A percentile compares a stretch with the other conserved stretches of the same genome.
These are phyloP conservation scores for Fusarium mexicanum DNA, from an alignment of 2,329 filamentous ascomycete genomes.

Conservation along the genomic window DNA sequence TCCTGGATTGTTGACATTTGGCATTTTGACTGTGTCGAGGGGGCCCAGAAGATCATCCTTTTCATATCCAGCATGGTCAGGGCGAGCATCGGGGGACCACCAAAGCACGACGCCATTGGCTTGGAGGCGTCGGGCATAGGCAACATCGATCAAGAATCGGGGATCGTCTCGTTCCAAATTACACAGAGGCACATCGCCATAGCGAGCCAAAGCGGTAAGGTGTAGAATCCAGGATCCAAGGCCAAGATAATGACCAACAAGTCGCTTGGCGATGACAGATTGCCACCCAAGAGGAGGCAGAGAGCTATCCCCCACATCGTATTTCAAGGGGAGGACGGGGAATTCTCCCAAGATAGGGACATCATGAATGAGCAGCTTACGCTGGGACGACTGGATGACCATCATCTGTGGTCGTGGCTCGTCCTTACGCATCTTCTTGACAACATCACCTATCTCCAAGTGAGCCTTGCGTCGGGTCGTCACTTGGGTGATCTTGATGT, in stretches of 20 bases:
- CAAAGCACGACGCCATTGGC: slow-evolving; percentile 94
- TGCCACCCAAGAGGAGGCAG: slow-evolving; percentile 96
- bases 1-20: slow-evolving; percentile 89
- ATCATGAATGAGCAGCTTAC: slow-evolving; percentile 82
- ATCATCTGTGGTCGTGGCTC: slow-evolving; percentile 83
- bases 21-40: slow-evolving; percentile 90
- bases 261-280: slow-evolving; percentile 81
- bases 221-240: slow-evolving; percentile 94
- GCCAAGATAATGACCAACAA: slow-evolving; percentile 90
- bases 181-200: slow-evolving; percentile 93
- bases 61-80: slow-evolving; percentile 96
- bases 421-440: slow-evolving; percentile 91
- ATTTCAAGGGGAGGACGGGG: slow-evolving; percentile 81
- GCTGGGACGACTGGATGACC: slow-evolving; percentile 90
- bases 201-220: slow-evolving; percentile 85
- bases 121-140: slow-evolving; percentile 89
- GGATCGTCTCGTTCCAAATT: slow-evolving; percentile 96
- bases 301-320: slow-evolving; percentile 85
- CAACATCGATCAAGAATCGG: slow-evolving; percentile 92
- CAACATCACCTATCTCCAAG: slow-evolving; percentile 84
- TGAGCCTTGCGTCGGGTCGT: slow-evolving; percentile 90
- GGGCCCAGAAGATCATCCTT: slow-evolving; percentile 86
- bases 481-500: slow-evolving; percentile 87
- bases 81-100: slow-evolving; percentile 90
- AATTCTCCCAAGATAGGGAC: slow-evolving; percentile 86